A percentile compares a stretch with the other conserved stretches of the same genome.
phyloP scores from a whole-genome alignment of 1,139 yeast species.

The Chernovozyma aurita region DNA sequence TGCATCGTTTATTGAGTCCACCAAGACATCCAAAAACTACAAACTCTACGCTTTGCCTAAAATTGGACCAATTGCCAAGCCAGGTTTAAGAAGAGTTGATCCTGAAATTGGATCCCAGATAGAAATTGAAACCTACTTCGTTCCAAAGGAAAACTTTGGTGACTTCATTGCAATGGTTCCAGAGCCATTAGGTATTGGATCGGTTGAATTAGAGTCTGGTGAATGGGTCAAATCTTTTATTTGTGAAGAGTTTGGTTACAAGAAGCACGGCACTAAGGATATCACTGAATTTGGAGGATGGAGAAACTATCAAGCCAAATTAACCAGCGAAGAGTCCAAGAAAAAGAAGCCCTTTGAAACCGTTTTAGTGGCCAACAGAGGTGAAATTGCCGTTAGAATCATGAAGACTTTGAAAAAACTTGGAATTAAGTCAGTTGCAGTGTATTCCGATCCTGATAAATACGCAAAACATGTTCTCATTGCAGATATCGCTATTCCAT shows the following conservation, averaged over 20 bases:
- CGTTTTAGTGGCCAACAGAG: conserved; percentile 93
- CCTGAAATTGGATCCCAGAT: conserved; percentile 53
- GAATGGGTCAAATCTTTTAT: conserved; percentile 87
- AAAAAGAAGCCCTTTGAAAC: conserved; percentile 65
- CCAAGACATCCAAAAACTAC: conserved; percentile 72
- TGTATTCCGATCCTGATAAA: conserved; percentile 86
- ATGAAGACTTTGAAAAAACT: conserved; percentile 80
- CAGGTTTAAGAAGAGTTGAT: conserved; percentile 75
- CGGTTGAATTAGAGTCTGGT: conserved; percentile 76
- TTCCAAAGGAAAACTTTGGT: conserved; percentile 77
- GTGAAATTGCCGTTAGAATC: conserved; percentile 95
- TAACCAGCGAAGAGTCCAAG: conserved; percentile 19
- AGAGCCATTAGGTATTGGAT: conserved; percentile 91
- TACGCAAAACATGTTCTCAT: conserved; percentile 79
- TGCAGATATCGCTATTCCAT: conserved; percentile 78
- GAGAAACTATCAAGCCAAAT: conserved; percentile 58
- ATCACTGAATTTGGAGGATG: conserved; percentile 87
- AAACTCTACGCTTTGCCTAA: conserved; percentile 78
- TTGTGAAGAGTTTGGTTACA: conserved; percentile 86
- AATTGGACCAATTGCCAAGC: conserved; percentile 77
- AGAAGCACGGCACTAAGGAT: conserved; percentile 64
- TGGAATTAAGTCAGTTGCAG: conserved; percentile 75
- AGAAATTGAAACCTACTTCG: conserved; percentile 74
- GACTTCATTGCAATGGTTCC: conserved; percentile 84
- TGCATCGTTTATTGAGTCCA: conserved; percentile 64